Percentiles rank a stretch among this genome's conserved stretches.
phyloP scores from a whole-genome alignment of 106 monocot genomes.

The Xerophyta viscosa region DNA sequence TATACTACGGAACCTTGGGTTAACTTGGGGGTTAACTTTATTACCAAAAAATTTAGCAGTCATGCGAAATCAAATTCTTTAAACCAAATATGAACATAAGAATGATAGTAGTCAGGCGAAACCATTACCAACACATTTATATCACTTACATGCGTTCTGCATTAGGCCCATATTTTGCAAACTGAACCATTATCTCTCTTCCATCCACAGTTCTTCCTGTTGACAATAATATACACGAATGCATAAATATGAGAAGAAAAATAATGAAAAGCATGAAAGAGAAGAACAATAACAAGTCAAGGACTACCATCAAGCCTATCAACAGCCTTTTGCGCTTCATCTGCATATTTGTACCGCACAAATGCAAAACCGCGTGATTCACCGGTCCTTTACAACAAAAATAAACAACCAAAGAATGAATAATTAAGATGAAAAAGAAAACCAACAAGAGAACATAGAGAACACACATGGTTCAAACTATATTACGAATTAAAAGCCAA shows the following conservation, averaged over 20 bases:
- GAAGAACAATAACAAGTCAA: background rate
- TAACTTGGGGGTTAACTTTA: no score
- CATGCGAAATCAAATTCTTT: no score
- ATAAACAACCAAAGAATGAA: no score
- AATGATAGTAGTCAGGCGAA: no score
- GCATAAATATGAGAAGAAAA: background rate
- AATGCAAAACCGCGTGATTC: constrained; percentile 96
- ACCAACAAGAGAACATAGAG: background rate
- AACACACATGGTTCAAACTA: background rate
- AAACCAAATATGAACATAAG: no score
- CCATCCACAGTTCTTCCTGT: constrained; percentile 83
- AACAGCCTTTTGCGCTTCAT: constrained; percentile 88
- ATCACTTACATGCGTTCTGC: constrained; percentile 89
- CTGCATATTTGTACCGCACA: constrained; percentile 83
- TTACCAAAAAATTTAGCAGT: no score
- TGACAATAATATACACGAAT: constrained; percentile 1
- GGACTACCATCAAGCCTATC: constrained; percentile 71
- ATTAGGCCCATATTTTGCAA: constrained; percentile 96
- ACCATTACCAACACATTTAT: no score
- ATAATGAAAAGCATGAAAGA: background rate
- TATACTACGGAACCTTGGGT: no score
- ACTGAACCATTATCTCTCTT: constrained; percentile 84
- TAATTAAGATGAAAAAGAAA: background rate
- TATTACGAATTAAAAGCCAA: no score
- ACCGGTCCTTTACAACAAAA: constrained; percentile 47